A percentile compares a stretch with the other conserved stretches of the same genome.
Conservation (phyloP, 1,139 yeast genomes). For the Candida sp. region DNA sequence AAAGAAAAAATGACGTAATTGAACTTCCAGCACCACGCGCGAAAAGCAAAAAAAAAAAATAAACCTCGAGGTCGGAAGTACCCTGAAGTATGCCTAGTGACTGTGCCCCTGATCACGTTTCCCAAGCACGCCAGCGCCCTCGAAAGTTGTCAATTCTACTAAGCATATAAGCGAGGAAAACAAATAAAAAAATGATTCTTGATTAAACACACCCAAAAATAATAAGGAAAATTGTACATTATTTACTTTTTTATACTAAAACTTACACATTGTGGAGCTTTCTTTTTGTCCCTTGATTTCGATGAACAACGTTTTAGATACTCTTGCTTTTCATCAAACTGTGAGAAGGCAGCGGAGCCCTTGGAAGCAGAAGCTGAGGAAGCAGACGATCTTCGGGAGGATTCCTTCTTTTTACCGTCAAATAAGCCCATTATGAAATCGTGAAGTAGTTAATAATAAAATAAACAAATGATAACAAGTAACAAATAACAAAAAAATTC, state of each 20-base stretch:
- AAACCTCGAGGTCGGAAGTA: no score
- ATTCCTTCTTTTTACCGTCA: slow-evolving; percentile 5
- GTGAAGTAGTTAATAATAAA: background rate
- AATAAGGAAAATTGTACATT: background rate
- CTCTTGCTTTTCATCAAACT: slow-evolving; percentile 27
- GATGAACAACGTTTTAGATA: slow-evolving; percentile 42
- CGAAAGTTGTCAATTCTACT: background rate
- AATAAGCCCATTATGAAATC: slow-evolving; percentile 5
- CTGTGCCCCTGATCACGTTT: no score
- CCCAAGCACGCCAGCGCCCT: background rate
- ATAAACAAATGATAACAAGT: background rate
- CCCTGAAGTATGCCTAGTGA: no score
- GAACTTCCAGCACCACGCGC: no score
- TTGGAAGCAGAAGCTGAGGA: slow-evolving; percentile 3
- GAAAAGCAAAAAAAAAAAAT: no score
- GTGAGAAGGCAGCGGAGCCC: slow-evolving; percentile 5
- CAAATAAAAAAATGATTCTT: no score
- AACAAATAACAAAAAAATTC: background rate
- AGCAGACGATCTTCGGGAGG: slow-evolving; percentile 9
- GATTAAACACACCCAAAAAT: background rate
- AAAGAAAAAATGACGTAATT: no score
- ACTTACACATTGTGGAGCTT: slow-evolving; percentile 35
- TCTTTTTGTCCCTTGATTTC: slow-evolving; percentile 24
- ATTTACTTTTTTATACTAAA: slow-evolving; percentile 40
- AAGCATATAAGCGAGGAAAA: no score